A percentile compares a stretch with the other conserved stretches of the same genome.
phyloP scores from a whole-genome alignment of 2,329 filamentous ascomycete species.

The Gnomoniopsis sp. region DNA sequence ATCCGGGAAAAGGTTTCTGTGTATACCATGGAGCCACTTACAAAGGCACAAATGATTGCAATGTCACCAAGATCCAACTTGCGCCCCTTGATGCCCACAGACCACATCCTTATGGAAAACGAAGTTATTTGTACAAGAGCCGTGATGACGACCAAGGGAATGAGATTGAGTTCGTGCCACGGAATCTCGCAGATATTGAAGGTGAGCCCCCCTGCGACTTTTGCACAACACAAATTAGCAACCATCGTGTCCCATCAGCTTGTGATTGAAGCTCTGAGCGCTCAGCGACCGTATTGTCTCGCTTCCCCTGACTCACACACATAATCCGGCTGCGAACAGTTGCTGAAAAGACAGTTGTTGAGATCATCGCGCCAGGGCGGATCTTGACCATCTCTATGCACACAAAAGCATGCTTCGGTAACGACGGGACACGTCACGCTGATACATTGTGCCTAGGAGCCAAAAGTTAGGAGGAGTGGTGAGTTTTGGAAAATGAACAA shows the following conservation, averaged over 20 bases:
- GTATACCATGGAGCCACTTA: background rate
- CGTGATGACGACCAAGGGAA: background rate
- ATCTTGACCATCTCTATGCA: background rate
- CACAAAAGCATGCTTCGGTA: background rate
- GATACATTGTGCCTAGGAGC: background rate
- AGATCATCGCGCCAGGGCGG: background rate
- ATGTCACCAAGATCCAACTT: constrained; percentile 1
- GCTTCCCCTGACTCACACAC: background rate
- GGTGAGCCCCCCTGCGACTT: background rate
- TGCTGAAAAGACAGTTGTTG: background rate
- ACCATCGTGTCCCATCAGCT: background rate
- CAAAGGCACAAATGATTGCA: background rate
- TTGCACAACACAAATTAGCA: background rate
- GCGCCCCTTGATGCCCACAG: background rate
- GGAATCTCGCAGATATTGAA: background rate
- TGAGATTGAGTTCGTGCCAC: background rate
- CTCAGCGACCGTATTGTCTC: background rate
- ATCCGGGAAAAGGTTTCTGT: background rate
- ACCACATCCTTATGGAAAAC: background rate
- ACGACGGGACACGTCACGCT: background rate
- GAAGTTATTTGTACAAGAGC: background rate
- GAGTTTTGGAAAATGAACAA: background rate
- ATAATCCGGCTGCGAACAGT: background rate
- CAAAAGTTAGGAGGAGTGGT: background rate
- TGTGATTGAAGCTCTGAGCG: background rate